phyloP scores from a whole-genome alignment of 2,329 filamentous ascomycete genomes.

The Rosellinia necatrix region DNA sequence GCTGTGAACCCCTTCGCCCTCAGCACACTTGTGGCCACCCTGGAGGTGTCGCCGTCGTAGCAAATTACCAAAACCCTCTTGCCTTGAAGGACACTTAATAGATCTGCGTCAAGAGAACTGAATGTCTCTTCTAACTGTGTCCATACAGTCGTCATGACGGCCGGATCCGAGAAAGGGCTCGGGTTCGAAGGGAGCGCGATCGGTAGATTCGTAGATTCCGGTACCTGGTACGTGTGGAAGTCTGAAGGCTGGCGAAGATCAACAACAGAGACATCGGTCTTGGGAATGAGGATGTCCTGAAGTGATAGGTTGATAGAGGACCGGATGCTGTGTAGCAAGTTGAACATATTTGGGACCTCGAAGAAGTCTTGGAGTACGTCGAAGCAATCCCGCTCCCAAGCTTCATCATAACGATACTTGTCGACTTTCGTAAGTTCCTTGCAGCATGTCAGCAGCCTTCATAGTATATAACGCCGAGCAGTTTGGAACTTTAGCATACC shows the following conservation, averaged over 20 bases:
- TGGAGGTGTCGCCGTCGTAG: slow-evolving; percentile 58
- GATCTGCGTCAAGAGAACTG: slow-evolving; percentile 31
- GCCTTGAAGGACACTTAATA: slow-evolving; percentile 33
- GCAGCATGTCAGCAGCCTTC: slow-evolving; percentile 27
- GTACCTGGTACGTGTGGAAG: slow-evolving; percentile 43
- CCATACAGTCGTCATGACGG: slow-evolving; percentile 53
- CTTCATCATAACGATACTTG: slow-evolving; percentile 58
- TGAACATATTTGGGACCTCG: slow-evolving; percentile 16
- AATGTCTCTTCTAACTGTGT: slow-evolving; percentile 51
- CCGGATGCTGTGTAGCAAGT: slow-evolving; percentile 1
- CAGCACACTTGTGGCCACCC: slow-evolving; percentile 58
- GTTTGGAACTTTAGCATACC: background rate
- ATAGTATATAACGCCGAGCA: background rate
- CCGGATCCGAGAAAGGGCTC: slow-evolving; percentile 53
- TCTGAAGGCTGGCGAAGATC: slow-evolving; percentile 51
- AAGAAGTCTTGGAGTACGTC: slow-evolving; percentile 47
- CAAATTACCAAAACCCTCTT: slow-evolving; percentile 53
- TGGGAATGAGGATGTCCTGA: slow-evolving; percentile 21
- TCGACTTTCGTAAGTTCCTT: slow-evolving; percentile 55
- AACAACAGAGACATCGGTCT: slow-evolving; percentile 43
- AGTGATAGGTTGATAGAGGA: background rate
- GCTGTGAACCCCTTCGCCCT: slow-evolving; percentile 54
- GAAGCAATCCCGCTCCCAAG: slow-evolving; percentile 54
- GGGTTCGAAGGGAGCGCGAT: slow-evolving; percentile 43
- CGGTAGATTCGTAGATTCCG: slow-evolving; percentile 52